Percentiles rank a stretch among this genome's conserved stretches.
Evolutionary conservation across 2,329 filamentous ascomycete species (phyloP).

Genomic region (Exophiala lecanii-corni): DNA sequence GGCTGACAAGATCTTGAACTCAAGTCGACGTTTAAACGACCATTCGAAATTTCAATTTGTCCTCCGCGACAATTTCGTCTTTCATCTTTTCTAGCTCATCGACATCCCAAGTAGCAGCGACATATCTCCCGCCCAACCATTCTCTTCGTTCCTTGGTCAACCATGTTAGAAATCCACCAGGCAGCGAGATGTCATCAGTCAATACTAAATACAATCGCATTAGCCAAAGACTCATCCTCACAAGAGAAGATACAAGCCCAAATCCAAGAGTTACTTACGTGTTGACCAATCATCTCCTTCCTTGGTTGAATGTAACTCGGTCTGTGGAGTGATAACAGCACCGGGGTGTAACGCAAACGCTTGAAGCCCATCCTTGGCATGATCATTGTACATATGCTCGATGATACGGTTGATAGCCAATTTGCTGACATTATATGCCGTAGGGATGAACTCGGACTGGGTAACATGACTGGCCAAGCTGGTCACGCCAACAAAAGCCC

Average conservation of each 20-base stretch:
- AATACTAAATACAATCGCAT: neutral
- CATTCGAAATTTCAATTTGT: constrained; percentile 39
- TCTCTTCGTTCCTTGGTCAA: constrained; percentile 26
- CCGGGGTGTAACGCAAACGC: constrained; percentile 21
- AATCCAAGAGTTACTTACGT: neutral
- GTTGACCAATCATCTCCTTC: constrained; percentile 17
- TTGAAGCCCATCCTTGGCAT: constrained; percentile 8
- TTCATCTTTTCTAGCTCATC: constrained; percentile 23
- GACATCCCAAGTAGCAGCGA: constrained; percentile 26
- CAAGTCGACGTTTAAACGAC: constrained; percentile 4
- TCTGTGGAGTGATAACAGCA: constrained; percentile 18
- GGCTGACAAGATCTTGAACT: too few relatives aligned
- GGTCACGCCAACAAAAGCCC: constrained; percentile 15
- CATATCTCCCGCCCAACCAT: constrained; percentile 19
- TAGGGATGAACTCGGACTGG: constrained; percentile 10
- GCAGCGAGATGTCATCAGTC: constrained; percentile 23
- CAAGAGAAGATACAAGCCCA: too few relatives aligned
- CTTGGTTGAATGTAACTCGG: constrained; percentile 10
- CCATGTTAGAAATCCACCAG: constrained; percentile 27
- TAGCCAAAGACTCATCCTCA: constrained; percentile 2
- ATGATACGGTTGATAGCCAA: constrained; percentile 16
- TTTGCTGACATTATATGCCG: constrained; percentile 18
- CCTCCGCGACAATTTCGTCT: constrained; percentile 22
- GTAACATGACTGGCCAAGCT: constrained; percentile 12
- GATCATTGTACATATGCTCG: constrained; percentile 18